Conservation (phyloP, 2,329 filamentous ascomycete genomes). For the Aphanocladium album region DNA sequence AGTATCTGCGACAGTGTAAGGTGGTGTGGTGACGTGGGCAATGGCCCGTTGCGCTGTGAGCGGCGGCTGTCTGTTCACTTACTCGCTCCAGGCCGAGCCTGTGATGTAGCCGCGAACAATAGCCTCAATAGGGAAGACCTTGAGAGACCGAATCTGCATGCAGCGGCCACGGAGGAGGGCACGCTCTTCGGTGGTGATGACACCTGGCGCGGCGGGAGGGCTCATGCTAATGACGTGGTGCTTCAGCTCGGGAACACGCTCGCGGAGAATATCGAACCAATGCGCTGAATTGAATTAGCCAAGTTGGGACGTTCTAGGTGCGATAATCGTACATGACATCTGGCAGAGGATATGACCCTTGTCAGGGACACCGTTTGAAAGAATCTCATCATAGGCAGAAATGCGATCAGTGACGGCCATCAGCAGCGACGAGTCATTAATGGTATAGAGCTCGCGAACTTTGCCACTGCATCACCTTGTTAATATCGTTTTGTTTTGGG, state of each 20-base stretch:
- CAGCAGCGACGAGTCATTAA: slow-evolving; percentile 64
- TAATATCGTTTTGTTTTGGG: background rate
- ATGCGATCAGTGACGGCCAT: slow-evolving; percentile 88
- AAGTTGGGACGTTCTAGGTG: background rate
- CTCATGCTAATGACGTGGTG: slow-evolving; percentile 48
- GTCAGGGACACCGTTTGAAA: slow-evolving; percentile 60
- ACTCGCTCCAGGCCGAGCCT: slow-evolving; percentile 75
- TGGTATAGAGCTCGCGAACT: slow-evolving; percentile 74
- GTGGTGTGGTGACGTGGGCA: background rate
- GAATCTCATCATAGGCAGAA: slow-evolving; percentile 90
- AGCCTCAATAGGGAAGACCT: slow-evolving; percentile 62
- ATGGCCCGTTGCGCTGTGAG: background rate
- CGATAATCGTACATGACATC: slow-evolving; percentile 22
- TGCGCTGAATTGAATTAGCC: slow-evolving; percentile 30
- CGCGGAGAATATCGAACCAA: slow-evolving; percentile 48
- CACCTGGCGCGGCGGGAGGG: slow-evolving; percentile 28
- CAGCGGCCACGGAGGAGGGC: slow-evolving; percentile 56
- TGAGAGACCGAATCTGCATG: slow-evolving; percentile 72
- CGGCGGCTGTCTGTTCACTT: slow-evolving; percentile 6
- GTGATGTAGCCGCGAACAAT: slow-evolving; percentile 82
- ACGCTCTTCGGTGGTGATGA: slow-evolving; percentile 39
- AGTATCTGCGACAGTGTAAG: slow-evolving; percentile 37
- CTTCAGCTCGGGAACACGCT: slow-evolving; percentile 42
- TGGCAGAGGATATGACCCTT: slow-evolving; percentile 50
- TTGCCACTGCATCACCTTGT: slow-evolving; percentile 42